Percentiles rank a stretch among this genome's conserved stretches.
phyloP scores from a whole-genome alignment of 768 basidiomycete species.

The Mycena venus region DNA sequence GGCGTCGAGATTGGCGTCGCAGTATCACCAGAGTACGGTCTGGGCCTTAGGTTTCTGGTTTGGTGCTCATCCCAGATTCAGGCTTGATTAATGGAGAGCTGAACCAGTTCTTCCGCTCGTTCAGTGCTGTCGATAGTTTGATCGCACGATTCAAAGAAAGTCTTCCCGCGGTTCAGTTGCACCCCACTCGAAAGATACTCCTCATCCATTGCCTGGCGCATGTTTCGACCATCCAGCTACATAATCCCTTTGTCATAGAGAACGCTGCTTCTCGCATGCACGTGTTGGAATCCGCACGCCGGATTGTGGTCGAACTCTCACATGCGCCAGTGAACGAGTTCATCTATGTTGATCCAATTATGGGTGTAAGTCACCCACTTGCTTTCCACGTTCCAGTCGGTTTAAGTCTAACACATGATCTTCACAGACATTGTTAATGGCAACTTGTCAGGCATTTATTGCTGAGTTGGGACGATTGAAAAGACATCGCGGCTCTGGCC shows the following conservation, averaged over 20 bases:
- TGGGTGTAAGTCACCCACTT: conserved; percentile 9
- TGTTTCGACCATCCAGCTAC: conserved; percentile 25
- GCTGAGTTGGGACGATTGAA: conserved; percentile 11
- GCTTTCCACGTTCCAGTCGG: not conserved
- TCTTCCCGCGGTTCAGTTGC: conserved; percentile 14
- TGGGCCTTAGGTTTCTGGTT: not conserved
- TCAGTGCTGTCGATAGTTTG: conserved; percentile 42
- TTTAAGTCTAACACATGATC: not conserved
- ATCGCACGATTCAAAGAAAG: conserved; percentile 33
- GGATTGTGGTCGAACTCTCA: conserved; percentile 4
- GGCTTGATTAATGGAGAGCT: conserved; percentile 32
- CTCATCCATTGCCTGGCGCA: conserved; percentile 41
- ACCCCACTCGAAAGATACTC: conserved; percentile 28
- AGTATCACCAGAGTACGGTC: conserved; percentile 36
- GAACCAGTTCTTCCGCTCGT: conserved; percentile 38
- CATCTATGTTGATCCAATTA: conserved; percentile 27
- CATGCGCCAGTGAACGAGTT: conserved; percentile 14
- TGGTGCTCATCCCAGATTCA: not conserved
- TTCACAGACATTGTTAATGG: conserved; percentile 24
- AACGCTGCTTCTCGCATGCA: conserved; percentile 10
- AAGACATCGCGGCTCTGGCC: not conserved
- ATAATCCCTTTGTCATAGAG: conserved; percentile 37
- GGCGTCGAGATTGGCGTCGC: conserved; percentile 34
- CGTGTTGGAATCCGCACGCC: conserved; percentile 18
- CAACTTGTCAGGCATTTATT: conserved; percentile 29